A percentile compares a stretch with the other conserved stretches of the same genome.
phyloP scores from a whole-genome alignment of 1,284 basidiomycete genomes.

The Malassezia restricta region DNA sequence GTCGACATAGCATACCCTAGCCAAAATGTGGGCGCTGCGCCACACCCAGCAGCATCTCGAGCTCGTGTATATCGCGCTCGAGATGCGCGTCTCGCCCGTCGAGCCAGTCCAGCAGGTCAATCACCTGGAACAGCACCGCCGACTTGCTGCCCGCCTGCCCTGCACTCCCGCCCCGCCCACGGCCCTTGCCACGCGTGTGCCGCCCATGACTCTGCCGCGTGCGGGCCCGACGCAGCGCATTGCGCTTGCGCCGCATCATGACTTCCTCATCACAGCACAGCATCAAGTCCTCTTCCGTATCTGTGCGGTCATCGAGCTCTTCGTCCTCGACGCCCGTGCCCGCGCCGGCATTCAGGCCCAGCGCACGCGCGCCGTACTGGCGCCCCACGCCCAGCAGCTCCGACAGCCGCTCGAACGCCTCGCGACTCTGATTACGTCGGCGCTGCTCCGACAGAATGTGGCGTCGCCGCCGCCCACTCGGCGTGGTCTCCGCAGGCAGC shows the following conservation, averaged over 20 bases:
- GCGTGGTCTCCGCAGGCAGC: background rate
- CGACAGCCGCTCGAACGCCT: conserved; percentile 42
- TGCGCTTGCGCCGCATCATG: conserved; percentile 9
- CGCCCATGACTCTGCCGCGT: conserved; percentile 1
- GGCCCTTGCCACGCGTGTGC: conserved; percentile 3
- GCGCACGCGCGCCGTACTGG: conserved; percentile 36
- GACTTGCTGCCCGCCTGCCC: conserved; percentile 41
- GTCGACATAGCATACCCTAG: background rate
- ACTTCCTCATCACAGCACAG: conserved; percentile 16
- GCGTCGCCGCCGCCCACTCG: conserved; percentile 5
- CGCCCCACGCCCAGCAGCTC: conserved; percentile 40
- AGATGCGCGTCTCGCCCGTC: conserved; percentile 31
- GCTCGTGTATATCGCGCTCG: conserved; percentile 22
- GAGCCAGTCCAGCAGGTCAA: conserved; percentile 42
- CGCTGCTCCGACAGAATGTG: conserved; percentile 30
- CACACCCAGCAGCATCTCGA: conserved; percentile 16
- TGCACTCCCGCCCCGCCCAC: conserved; percentile 37
- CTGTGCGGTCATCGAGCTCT: conserved; percentile 37
- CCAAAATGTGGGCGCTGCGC: background rate
- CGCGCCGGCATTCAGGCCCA: conserved; percentile 37
- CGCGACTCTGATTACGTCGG: conserved; percentile 40
- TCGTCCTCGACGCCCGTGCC: conserved; percentile 45
- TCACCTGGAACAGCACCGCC: conserved; percentile 43
- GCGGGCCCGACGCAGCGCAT: conserved; percentile 13
- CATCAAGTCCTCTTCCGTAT: conserved; percentile 27